phyloP scores from a whole-genome alignment of 2,329 filamentous ascomycete genomes.

The Hypoxylon sp. region DNA sequence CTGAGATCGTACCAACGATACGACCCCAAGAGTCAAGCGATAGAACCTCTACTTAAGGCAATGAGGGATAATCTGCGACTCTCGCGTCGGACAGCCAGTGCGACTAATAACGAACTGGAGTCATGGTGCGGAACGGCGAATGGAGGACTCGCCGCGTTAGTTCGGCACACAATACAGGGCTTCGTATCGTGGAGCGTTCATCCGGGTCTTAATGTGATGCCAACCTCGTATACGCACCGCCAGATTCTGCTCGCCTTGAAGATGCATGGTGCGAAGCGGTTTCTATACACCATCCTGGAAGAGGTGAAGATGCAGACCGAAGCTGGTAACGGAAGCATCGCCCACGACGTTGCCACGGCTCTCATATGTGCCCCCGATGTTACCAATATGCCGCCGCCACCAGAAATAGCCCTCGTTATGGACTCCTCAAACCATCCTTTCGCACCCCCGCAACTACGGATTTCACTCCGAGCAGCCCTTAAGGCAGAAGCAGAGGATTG shows the following conservation, averaged over 20 bases:
- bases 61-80: slow-evolving; percentile 73
- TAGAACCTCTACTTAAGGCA: slow-evolving; percentile 77
- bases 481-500: slow-evolving; percentile 72
- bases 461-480: slow-evolving; percentile 74
- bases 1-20: slow-evolving; percentile 77
- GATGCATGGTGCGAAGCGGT: slow-evolving; percentile 72
- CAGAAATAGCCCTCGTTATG: slow-evolving; percentile 54
- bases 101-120: slow-evolving; percentile 77
- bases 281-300: slow-evolving; percentile 75
- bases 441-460: slow-evolving; percentile 61
- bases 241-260: slow-evolving; percentile 74
- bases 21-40: slow-evolving; percentile 76
- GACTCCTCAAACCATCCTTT: slow-evolving; percentile 56
- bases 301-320: slow-evolving; percentile 76
- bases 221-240: slow-evolving; percentile 79
- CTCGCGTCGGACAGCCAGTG: slow-evolving; percentile 73
- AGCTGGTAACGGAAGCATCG: slow-evolving; percentile 70
- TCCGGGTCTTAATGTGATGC: slow-evolving; percentile 68
- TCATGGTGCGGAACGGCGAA: slow-evolving; percentile 72
- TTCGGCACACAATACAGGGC: slow-evolving; percentile 73
- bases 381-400: slow-evolving; percentile 60
- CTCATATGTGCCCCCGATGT: slow-evolving; percentile 78
- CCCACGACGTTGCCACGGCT: slow-evolving; percentile 78
- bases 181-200: slow-evolving; percentile 78
- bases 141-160: slow-evolving; percentile 69